Base-by-base conservation (phyloP, 768 basidiomycete genomes). In the Mycena capillaripes region DNA sequence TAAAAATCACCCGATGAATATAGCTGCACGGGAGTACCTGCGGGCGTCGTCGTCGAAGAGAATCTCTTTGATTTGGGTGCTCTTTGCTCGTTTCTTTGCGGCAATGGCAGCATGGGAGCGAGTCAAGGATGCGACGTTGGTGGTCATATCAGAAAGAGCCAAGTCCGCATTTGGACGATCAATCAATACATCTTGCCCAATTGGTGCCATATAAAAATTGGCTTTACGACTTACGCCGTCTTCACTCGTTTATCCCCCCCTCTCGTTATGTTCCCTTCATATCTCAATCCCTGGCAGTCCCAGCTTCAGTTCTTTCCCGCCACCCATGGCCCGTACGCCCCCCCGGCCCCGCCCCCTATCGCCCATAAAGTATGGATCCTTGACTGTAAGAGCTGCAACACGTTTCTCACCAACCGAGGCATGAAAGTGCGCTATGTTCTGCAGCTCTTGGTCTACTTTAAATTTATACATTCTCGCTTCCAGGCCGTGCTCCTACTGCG, bases 41-140 rank as follows among this genome's bases (percentile, higher is more conserved):
- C 96, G 87, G 0, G 95, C 95, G 42, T 90, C 88, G 48, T 98
- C 96, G 79, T 98, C 95, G 78, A 98, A 98, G 9, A 96, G 77
- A 67, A 98, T 82, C 78, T 96, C 91, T 75, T 92, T 92, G 65
- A 97, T 83, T 82, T 96, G 93, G 1, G 88, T 86, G 67, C 85
- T 84, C 74, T 87, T 92, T 46, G 89, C 89, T 46, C 88, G 88
- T 78, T 89, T 92, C 80, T 95, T 95, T 30, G 90, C 86, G 0
- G 91, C 90, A 71, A 92, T 83, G 56, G 87, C 89, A 34, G 81
- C 84, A 81, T 92, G 91, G 25, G 92, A 90, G 46, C 84, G 86
- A 16, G 93, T 93, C 77, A 95, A 89, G 56, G 85, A 73, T 42
- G 87, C 75, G 74, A 91, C 66, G 81, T 92, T 91, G 30, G 36